Conservation (phyloP, 2,329 filamentous ascomycete species). For the Hirsutella rhossiliensis region DNA sequence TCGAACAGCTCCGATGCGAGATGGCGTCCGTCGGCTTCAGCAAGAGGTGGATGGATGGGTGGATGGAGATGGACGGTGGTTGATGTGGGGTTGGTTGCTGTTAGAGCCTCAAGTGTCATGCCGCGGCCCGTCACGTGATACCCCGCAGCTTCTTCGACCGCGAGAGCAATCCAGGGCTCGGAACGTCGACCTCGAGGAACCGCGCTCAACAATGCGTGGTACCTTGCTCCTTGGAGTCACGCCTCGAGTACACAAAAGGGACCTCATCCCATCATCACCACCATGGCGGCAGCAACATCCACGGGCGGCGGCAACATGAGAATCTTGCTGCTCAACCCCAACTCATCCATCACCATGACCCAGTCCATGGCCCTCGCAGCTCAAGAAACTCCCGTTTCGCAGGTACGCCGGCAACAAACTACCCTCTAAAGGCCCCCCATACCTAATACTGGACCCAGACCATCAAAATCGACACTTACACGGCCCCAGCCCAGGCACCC, state of each 20-base stretch:
- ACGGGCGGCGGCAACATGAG: slow-evolving; percentile 1
- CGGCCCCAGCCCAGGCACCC: slow-evolving; percentile 49
- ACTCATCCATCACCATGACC: slow-evolving; percentile 65
- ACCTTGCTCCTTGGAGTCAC: no score
- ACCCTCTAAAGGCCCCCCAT: background rate
- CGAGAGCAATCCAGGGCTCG: no score
- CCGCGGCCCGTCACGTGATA: slow-evolving; percentile 25
- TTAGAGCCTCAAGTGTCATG: slow-evolving; percentile 17
- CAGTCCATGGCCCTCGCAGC: slow-evolving; percentile 36
- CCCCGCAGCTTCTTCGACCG: slow-evolving; percentile 17
- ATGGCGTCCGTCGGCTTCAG: slow-evolving; percentile 4
- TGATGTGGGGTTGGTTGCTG: slow-evolving; percentile 23
- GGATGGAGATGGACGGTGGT: background rate
- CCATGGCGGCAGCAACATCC: background rate
- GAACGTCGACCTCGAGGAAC: no score
- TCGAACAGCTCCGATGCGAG: background rate
- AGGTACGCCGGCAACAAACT: slow-evolving; percentile 6
- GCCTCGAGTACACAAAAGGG: no score
- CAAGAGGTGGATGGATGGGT: background rate
- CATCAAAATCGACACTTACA: slow-evolving; percentile 49
- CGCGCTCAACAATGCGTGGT: background rate
- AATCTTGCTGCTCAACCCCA: slow-evolving; percentile 68
- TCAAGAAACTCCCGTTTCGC: slow-evolving; percentile 13
- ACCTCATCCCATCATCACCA: no score
- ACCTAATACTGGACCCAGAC: slow-evolving; percentile 18